Base-by-base conservation (phyloP, 2,329 filamentous ascomycete genomes). In the Diaporthe amygdali region DNA sequence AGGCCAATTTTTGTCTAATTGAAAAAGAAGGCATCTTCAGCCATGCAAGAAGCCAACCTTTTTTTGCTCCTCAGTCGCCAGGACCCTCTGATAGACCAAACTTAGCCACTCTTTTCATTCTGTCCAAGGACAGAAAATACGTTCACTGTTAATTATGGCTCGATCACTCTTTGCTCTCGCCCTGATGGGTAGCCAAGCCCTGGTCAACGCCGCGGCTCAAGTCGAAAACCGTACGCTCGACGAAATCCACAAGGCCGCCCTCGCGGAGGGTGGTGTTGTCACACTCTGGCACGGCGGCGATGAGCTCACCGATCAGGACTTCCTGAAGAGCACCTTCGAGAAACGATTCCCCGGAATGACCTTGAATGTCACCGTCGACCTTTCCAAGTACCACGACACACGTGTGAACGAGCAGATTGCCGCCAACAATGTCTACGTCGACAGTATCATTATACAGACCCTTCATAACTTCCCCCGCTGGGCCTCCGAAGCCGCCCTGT, bases 361-460 rank as follows among this genome's bases (percentile, higher is more conserved):
- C 5, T 81, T 89, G 20, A 87, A 89, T 73, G 61, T 88, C 34
- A 88, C 87, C 0, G 85, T 89, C 52, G 87, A 89, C 71, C 75
- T 89, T 0, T 88, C 86, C 71, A 89, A 89, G 74, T 89, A 89
- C 73, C 87, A 87, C 73, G 84, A 88, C 69, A 79, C 74, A 22
- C 79, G 78, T 9, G 74, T 89, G 8, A 86, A 90, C 73, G 76
- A 82, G 46, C 84, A 86, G 69, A 76, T 88, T 1, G 82, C 81
- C 4, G 71, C 74, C 1, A 76, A 79, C 9, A 79, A 78, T 7
- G 78, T 84, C 15, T 81, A 79, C 12, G 81, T 85, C 25, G 88
- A 90, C 75, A 83, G 82, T 73, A 77, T 84, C 54, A 80, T 83
- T 7, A 76, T 89, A 4, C 87, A 89, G 75, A 87, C 86, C 0